Evolutionary conservation across 2,329 filamentous ascomycete species (phyloP).

Genomic region (Ceratocystis cubensis): DNA sequence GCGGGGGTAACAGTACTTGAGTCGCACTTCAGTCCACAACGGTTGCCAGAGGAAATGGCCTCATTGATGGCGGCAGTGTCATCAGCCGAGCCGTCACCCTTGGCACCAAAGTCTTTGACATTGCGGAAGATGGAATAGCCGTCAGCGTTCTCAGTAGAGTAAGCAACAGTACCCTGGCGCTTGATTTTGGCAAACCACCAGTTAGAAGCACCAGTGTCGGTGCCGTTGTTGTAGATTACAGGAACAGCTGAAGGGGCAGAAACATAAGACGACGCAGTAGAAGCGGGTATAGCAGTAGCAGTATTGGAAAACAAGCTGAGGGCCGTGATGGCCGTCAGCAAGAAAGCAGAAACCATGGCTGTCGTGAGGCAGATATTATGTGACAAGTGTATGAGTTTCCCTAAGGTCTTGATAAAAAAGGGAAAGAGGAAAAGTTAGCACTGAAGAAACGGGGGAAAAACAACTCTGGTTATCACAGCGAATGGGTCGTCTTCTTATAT

Average conservation of each 20-base stretch:
- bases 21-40: constrained; percentile 71
- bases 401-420: constrained; percentile 1
- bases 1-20: constrained; percentile 74
- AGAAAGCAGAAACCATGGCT: constrained; percentile 19
- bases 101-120: constrained; percentile 63
- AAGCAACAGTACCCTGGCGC: constrained; percentile 57
- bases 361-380: constrained; percentile 10
- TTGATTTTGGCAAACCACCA: constrained; percentile 64
- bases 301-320: constrained; percentile 18
- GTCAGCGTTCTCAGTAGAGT: constrained; percentile 31
- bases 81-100: constrained; percentile 56
- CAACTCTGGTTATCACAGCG: background rate
- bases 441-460: background rate
- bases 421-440: constrained; percentile 3
- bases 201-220: constrained; percentile 32
- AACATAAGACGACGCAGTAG: constrained; percentile 11
- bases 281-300: constrained; percentile 18
- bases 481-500: background rate
- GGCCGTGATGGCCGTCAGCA: constrained; percentile 20
- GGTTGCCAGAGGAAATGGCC: constrained; percentile 63
- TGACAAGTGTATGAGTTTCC: constrained; percentile 1
- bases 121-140: constrained; percentile 65
- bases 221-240: constrained; percentile 15
- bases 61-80: constrained; percentile 81
- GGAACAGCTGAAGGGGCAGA: constrained; percentile 14